Evolutionary conservation across 192 early-diverging fungal genomes (phyloP), one percentile per base, ranked within the genome.

Genomic region (Backusella morwellensis): DNA sequence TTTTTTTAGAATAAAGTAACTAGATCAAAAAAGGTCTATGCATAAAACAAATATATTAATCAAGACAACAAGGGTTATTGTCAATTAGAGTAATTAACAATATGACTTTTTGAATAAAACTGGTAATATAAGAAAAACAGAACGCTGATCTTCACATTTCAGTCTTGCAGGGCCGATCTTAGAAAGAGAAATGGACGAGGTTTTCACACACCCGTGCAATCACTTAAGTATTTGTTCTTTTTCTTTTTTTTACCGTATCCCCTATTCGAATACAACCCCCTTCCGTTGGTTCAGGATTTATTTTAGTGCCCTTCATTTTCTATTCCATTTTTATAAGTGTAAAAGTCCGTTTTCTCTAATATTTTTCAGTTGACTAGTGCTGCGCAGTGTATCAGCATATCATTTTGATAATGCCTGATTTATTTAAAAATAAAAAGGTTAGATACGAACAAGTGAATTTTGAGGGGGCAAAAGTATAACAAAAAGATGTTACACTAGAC

Each of bases 71-170:
- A 70, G 68, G 68, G 68, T 14, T 38, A 70, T 70, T 70, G 68
- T 41, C 68, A 70, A 70, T 70, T 70, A 70, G 21, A 70, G 68
- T 70, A 70, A 70, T 70, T 70, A 38, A 70, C 68, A 70, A 70
- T 70, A 70, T 70, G 68, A 63, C 23, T 63, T 63, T 63, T 70
- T 70, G 19, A 68, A 68, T 36, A 35, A 36, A 68, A 68, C 38
- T 38, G 8, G 35, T 17, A 63, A 63, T 63, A 63, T 23, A 63
- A 63, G 56, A 63, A 63, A 26, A 63, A 63, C 56, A 63, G 56
- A 63, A 63, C 14, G 68, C 38, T 70, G 68, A 70, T 70, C 35
- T 70, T 70, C 68, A 70, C 56, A 63, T 63, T 63, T 63, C 9
- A 63, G 26, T 26, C 26, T 63, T 14, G 56, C 56, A 63, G 56